Base-by-base conservation (phyloP, 345 rosid genomes). In the Murraya koenigii region DNA sequence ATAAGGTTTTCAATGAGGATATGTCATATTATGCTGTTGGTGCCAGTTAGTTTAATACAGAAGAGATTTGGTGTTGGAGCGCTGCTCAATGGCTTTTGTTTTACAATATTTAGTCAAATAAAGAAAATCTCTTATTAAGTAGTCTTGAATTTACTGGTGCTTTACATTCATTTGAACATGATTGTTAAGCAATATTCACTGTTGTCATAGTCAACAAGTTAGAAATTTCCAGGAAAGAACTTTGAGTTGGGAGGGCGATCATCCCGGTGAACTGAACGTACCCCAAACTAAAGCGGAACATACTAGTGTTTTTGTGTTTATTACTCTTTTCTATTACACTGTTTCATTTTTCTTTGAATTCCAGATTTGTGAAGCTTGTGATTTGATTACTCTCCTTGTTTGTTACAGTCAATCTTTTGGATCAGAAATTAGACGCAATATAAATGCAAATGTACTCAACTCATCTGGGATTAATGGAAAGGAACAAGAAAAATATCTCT, bases 391-490 rank as follows among this genome's bases (percentile, higher is more conserved):
- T 56, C 13, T 75, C 22, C n/a, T 28, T 72, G 56, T 64, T 70
- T 78, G 68, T 77, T 39, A 41, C 86, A 89, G 92, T 79, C 81
- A 75, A 64, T 60, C 80, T 52, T 68, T 79, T 75, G 79, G 78
- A 47, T 78, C 85, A 17, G 80, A 80, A 49, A 62, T 71, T 73
- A 80, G 66, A 75, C 69, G 75, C 67, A 76, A 44, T 77, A 38
- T 22, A 44, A 72, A 77, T 36, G 74, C 63, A 69, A 77, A 61
- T 58, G 56, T 83, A 61, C 58, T 74, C 25, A 54, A 69, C 73
- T 71, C 74, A 14, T 79, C 76, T 4, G 85, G 82, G 52, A 71
- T 86, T 52, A 65, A 71, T 66, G 76, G 73, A 74, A 83, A 72
- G 72, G 79, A 70, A 52, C 75, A 52, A 26, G 83, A 79, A 22